These are phyloP conservation scores for Gleditsia sinensis DNA, from an alignment of 306 rosid genomes.

Conservation along the genomic window DNA sequence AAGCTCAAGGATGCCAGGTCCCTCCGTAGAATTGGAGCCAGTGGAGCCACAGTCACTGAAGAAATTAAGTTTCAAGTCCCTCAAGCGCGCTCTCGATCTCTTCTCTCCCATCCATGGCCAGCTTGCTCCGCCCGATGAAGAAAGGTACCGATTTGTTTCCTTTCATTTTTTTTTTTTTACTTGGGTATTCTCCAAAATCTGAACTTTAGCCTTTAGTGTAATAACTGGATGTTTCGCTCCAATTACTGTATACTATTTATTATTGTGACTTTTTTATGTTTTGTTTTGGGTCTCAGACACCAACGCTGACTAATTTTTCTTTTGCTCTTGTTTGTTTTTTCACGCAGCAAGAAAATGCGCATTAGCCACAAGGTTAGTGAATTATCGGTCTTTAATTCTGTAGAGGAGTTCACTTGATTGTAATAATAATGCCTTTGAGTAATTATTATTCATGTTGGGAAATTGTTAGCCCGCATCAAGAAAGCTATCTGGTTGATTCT, in stretches of 20 bases:
- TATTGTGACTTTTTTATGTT: neutral
- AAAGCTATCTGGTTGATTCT: neutral
- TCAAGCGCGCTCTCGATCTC: constrained; percentile 90
- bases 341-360: constrained; percentile 71
- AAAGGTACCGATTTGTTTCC: constrained; percentile 48
- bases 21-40: constrained; percentile 60
- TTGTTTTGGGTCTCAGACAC: neutral
- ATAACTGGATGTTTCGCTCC: neutral
- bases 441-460: neutral
- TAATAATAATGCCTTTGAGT: neutral
- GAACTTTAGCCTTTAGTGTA: neutral
- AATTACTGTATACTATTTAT: neutral
- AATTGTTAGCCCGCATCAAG: neutral
- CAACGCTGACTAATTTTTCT: neutral
- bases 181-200: neutral
- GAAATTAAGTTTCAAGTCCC: constrained; percentile 93
- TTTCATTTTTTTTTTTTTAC: neutral
- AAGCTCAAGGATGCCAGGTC: constrained; percentile 48
- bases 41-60: constrained; percentile 94
- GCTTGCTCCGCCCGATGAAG: constrained; percentile 68
- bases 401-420: neutral
- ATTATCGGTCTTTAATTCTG: neutral
- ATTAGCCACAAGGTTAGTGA: constrained; percentile 76
- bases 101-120: constrained; percentile 80
- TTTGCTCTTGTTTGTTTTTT: neutral